Conservation (phyloP, 352 stramenopile species). For the Phytopythium montanum region DNA sequence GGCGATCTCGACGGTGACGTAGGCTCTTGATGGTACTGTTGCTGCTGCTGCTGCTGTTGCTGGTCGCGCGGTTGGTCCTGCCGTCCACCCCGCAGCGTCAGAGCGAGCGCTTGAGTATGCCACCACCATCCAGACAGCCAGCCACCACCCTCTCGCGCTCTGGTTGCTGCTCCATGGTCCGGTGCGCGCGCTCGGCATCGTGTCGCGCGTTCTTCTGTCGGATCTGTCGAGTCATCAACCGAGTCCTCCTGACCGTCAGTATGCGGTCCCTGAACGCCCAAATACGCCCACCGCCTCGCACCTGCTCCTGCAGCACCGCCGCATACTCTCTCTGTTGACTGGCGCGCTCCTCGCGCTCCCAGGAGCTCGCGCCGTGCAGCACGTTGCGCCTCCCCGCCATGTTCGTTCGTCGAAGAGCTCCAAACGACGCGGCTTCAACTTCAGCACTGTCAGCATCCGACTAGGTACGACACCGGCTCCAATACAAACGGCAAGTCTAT, state of each 20-base stretch:
- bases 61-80: background rate
- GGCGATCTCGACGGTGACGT: constrained; percentile 1
- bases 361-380: constrained; percentile 33
- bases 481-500: background rate
- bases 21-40: background rate
- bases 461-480: background rate
- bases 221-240: constrained; percentile 13
- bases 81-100: background rate
- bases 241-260: background rate
- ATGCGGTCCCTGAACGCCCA: too few species aligned
- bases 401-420: background rate
- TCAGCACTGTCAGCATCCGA: background rate
- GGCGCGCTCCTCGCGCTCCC: constrained; percentile 45
- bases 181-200: constrained; percentile 37
- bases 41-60: background rate
- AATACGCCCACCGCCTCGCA: constrained; percentile 2
- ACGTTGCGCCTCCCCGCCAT: constrained; percentile 25
- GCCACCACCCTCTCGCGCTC: constrained; percentile 41
- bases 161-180: constrained; percentile 39
- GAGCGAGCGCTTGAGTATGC: background rate
- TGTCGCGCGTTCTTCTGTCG: constrained; percentile 41
- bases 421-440: background rate
- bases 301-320: constrained; percentile 62
- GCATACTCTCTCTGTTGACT: constrained; percentile 64
- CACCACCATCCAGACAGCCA: background rate